Conservation (phyloP, 1,284 basidiomycete species). For the Tilletia caries region DNA sequence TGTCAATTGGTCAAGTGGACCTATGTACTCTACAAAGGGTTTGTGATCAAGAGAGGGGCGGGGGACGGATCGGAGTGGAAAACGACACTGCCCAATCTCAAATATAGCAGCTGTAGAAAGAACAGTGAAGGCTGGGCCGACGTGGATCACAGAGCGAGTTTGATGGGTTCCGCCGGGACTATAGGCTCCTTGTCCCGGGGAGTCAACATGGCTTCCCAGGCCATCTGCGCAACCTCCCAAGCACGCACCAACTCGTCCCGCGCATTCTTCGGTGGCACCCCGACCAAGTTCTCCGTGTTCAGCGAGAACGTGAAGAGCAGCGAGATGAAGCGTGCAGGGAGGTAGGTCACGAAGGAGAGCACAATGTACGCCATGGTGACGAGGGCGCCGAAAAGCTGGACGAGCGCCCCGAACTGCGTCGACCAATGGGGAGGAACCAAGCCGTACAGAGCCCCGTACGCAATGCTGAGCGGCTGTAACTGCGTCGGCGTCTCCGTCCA, state of each 20-base stretch:
- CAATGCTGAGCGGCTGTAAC: neutral
- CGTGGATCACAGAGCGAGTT: too few relatives aligned
- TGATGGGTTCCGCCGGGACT: neutral
- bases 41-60: too few relatives aligned
- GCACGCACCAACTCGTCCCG: constrained; percentile 78
- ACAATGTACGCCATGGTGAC: constrained; percentile 54
- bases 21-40: too few relatives aligned
- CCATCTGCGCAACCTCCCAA: constrained; percentile 72
- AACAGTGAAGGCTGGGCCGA: too few relatives aligned
- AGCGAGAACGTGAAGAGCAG: neutral
- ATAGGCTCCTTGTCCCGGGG: constrained; percentile 81
- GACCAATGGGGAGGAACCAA: neutral
- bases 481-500: neutral
- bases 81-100: too few relatives aligned
- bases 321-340: constrained; percentile 53
- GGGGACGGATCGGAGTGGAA: too few relatives aligned
- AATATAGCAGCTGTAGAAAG: too few relatives aligned
- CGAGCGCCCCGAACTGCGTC: constrained; percentile 69
- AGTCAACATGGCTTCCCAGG: constrained; percentile 72
- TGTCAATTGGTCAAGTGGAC: too few relatives aligned
- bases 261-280: constrained; percentile 15
- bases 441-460: neutral
- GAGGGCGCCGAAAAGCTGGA: constrained; percentile 69
- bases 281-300: constrained; percentile 12
- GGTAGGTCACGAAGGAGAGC: constrained; percentile 56